Evolutionary conservation across 495 filamentous ascomycete species (phyloP), one percentile per base, ranked within the genome.

Genomic region (Glonium stellatum): DNA sequence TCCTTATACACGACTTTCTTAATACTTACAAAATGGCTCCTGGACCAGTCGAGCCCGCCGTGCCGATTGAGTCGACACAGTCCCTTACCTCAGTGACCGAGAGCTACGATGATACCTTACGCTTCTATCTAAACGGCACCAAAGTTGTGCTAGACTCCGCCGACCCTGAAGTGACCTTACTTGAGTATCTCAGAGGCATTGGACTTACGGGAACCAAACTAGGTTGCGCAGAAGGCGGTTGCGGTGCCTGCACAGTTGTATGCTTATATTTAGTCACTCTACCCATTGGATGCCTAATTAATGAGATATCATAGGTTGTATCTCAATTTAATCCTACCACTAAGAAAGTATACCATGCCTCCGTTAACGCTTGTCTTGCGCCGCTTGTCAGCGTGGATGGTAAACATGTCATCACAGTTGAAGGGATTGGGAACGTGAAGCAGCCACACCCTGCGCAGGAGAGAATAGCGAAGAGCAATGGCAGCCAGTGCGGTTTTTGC

Each of bases 401-500:
- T 23, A 98, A 98, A 73, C 93, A 98, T 80, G 92, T 98, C 62
- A 92, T 98, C 66, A 98, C 93, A 8, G 84, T 98, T 12, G 93
- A 98, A 73, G 93, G 93, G n/a, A 96, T 98, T 71, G 93, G 93
- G 10, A 87, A 88, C 68, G 84, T 87, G 51, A 87, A 91, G 72
- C 82, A 80, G 39, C 93, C 93, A 11, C 93, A 98, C 77, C 89
- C 93, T 3, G 77, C 87, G 1, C 93, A 98, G 73, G 92, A 98
- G 74, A 83, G 93, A 47, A 87, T 98, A 60, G 91, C 91, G 21
- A 86, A 85, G 71, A 76, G 77, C 5, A 82, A 79, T 72, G 82
- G 81, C 5, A 81, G 79, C 59, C 82, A 85, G 56, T 87, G 84
- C 69, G 84, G 86, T 8, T 98, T 98, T 70, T 98, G 93, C 69